phyloP scores from a whole-genome alignment of 768 basidiomycete species.

The Mycena galopus region DNA sequence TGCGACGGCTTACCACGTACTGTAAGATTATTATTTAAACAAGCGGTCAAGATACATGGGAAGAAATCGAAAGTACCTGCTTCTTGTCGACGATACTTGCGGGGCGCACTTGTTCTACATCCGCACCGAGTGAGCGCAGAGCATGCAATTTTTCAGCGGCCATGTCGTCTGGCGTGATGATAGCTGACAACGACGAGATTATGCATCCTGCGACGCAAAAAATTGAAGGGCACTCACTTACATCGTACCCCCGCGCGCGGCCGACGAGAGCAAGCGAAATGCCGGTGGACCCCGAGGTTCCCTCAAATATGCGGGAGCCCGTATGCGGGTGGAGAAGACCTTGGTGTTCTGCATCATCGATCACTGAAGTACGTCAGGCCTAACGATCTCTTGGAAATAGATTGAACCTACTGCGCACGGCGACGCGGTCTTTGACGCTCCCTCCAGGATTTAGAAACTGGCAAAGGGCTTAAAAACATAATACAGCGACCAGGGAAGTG shows the following conservation, averaged over 20 bases:
- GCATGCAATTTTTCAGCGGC: constrained; percentile 93
- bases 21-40: constrained; percentile 40
- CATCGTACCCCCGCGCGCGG: constrained; percentile 90
- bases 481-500: not conserved
- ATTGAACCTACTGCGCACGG: constrained; percentile 77
- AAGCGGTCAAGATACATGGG: constrained; percentile 10
- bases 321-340: constrained; percentile 89
- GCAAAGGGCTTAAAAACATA: not conserved
- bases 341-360: constrained; percentile 90
- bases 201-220: not conserved
- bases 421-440: constrained; percentile 98
- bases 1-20: constrained; percentile 69
- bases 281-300: constrained; percentile 95
- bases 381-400: not conserved
- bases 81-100: constrained; percentile 98
- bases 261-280: constrained; percentile 97
- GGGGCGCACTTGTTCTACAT: constrained; percentile 91
- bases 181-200: constrained; percentile 61
- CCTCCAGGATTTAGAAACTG: constrained; percentile 98
- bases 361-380: constrained; percentile 68
- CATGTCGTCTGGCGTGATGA: constrained; percentile 92
- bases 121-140: constrained; percentile 85
- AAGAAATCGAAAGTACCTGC: constrained; percentile 64
- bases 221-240: constrained; percentile 65
- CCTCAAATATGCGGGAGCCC: constrained; percentile 95